A percentile compares a stretch with the other conserved stretches of the same genome.
Conservation (phyloP, 139 green algal genomes). For the Chlorella sp. region DNA sequence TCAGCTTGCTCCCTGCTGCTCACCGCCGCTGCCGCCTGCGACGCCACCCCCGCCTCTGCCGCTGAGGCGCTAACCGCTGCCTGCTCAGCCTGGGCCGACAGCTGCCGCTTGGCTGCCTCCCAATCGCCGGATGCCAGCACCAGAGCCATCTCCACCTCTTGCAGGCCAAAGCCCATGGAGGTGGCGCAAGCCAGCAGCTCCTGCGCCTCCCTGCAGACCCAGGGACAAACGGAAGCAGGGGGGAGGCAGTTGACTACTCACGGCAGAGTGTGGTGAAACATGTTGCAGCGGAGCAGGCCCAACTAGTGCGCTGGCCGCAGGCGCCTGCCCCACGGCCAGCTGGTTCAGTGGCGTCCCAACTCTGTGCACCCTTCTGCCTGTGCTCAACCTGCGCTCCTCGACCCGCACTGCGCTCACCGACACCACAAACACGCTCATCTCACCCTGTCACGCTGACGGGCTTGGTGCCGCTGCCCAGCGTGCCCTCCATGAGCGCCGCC, state of each 20-base stretch:
- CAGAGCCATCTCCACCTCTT: constrained; percentile 10
- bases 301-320: too few species aligned
- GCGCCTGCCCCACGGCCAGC: too few species aligned
- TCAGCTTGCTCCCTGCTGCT: constrained; percentile 4
- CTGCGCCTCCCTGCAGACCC: constrained; percentile 14
- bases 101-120: constrained; percentile 1
- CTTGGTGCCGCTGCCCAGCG: not conserved
- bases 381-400: too few species aligned
- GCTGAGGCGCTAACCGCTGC: not conserved
- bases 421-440: not conserved
- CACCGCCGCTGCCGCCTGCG: not conserved
- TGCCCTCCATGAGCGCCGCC: constrained; percentile 2
- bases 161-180: not conserved
- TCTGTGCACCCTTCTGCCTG: too few species aligned
- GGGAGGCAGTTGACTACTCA: not conserved
- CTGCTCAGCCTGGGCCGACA: constrained; percentile 7
- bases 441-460: constrained; percentile 31
- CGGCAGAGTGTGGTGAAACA: too few species aligned
- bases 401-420: not conserved
- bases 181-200: constrained; percentile 23
- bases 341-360: too few species aligned
- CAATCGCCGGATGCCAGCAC: not conserved
- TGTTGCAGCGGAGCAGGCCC: too few species aligned
- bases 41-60: not conserved
- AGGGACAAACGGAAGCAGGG: too few species aligned